Evolutionary conservation across 1,284 basidiomycete genomes (phyloP).

Genomic region (Pseudozyma flocculosa): DNA sequence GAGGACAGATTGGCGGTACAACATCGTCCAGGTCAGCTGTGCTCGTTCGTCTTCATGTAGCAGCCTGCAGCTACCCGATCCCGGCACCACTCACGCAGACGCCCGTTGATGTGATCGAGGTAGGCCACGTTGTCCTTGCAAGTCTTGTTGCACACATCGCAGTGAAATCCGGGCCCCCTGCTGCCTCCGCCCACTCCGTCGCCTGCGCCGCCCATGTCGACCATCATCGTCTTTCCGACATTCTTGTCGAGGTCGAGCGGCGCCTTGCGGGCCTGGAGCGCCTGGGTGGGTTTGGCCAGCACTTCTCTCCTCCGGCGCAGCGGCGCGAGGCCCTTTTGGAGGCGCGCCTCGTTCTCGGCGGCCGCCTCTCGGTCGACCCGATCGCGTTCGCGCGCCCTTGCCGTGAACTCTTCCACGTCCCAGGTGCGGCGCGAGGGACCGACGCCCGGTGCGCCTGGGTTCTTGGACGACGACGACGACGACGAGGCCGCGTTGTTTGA

Average conservation of each 20-base stretch:
- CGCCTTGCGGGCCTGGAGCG: slow-evolving; percentile 38
- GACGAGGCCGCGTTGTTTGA: background rate
- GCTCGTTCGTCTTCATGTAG: slow-evolving; percentile 93
- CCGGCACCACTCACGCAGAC: slow-evolving; percentile 81
- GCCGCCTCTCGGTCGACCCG: slow-evolving; percentile 45
- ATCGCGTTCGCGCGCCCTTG: slow-evolving; percentile 46
- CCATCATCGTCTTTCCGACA: slow-evolving; percentile 49
- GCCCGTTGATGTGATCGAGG: slow-evolving; percentile 92
- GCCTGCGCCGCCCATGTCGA: slow-evolving; percentile 32
- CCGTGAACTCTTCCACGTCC: slow-evolving; percentile 47
- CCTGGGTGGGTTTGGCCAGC: slow-evolving; percentile 45
- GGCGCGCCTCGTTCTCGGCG: slow-evolving; percentile 41
- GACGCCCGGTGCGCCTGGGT: slow-evolving; percentile 18
- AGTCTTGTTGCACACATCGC: slow-evolving; percentile 64
- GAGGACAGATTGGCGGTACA: no score
- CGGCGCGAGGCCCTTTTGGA: slow-evolving; percentile 38
- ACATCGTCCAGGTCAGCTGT: no score
- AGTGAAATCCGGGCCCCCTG: slow-evolving; percentile 58
- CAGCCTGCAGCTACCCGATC: slow-evolving; percentile 74
- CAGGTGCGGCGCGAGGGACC: slow-evolving; percentile 49
- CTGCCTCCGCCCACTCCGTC: slow-evolving; percentile 25
- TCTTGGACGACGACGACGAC: no score
- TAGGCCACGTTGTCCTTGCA: slow-evolving; percentile 92
- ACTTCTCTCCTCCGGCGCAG: slow-evolving; percentile 37
- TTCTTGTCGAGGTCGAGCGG: slow-evolving; percentile 49